phyloP scores from a whole-genome alignment of 257 asterid genomes.

The Cinchona pubescens region DNA sequence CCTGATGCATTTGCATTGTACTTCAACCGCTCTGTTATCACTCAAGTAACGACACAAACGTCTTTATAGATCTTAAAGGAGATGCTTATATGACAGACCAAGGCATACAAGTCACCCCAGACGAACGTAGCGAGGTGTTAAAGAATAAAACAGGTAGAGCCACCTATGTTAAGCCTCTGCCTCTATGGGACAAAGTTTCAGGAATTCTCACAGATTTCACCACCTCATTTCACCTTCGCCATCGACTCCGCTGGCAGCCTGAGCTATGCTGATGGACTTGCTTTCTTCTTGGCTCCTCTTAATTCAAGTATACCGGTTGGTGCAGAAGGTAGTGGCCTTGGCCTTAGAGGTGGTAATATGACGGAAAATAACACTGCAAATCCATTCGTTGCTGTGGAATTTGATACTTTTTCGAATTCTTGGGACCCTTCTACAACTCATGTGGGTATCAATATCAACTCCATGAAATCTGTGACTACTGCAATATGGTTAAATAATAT shows the following conservation, averaged over 20 bases:
- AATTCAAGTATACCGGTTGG: not conserved
- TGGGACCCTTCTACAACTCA: not conserved
- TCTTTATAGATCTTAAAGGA: slow-evolving; percentile 12
- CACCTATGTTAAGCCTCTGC: slow-evolving; percentile 7
- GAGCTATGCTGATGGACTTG: not conserved
- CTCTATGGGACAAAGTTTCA: slow-evolving; percentile 21
- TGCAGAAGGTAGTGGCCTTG: not conserved
- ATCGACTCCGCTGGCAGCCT: not conserved
- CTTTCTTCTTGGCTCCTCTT: slow-evolving; percentile 14
- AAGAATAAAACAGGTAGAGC: slow-evolving; percentile 1
- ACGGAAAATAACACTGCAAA: not conserved
- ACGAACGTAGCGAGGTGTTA: slow-evolving; percentile 4
- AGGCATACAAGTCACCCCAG: slow-evolving; percentile 35
- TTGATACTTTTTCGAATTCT: not conserved
- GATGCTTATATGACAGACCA: slow-evolving; percentile 20
- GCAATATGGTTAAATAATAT: slow-evolving; percentile 22
- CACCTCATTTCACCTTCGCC: slow-evolving; percentile 19
- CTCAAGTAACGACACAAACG: too few species aligned
- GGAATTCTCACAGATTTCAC: slow-evolving; percentile 19
- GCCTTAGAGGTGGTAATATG: not conserved
- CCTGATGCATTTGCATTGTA: slow-evolving; percentile 24
- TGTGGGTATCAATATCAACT: slow-evolving; percentile 16
- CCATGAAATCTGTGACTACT: slow-evolving; percentile 5
- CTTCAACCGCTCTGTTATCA: slow-evolving; percentile 29
- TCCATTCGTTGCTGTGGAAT: slow-evolving; percentile 25